These are phyloP conservation scores for Sarcodon aspratus DNA, from an alignment of 768 basidiomycete species.

Conservation along the genomic window DNA sequence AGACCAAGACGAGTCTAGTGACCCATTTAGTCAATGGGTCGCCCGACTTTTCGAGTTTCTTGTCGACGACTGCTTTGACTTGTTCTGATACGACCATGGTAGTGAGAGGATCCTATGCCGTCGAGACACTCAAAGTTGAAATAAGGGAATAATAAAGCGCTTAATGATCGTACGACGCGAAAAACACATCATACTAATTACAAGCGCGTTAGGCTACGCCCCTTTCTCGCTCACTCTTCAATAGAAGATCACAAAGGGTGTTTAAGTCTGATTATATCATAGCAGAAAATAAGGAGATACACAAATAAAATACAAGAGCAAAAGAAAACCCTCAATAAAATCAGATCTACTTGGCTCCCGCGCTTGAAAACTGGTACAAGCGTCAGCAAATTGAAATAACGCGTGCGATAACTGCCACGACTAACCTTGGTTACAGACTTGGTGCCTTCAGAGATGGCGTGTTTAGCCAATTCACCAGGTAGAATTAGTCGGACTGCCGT, in stretches of 20 bases:
- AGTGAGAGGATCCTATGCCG: too few species aligned
- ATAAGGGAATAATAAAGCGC: too few species aligned
- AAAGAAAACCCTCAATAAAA: constrained; percentile 12
- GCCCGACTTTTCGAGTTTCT: not conserved
- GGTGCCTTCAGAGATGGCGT: constrained; percentile 90
- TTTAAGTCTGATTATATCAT: not conserved
- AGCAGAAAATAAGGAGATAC: constrained; percentile 6
- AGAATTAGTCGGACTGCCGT: constrained; percentile 95
- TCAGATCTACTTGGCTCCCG: constrained; percentile 46
- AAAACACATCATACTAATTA: too few species aligned
- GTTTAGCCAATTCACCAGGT: constrained; percentile 91
- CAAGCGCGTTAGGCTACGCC: too few species aligned
- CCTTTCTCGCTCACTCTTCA: too few species aligned
- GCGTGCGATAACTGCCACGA: not conserved
- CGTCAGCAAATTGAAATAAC: not conserved
- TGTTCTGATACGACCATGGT: too few species aligned
- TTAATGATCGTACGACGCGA: too few species aligned
- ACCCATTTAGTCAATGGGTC: constrained; percentile 19
- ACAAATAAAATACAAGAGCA: constrained; percentile 15
- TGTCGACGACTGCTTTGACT: too few species aligned
- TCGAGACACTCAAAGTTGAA: too few species aligned
- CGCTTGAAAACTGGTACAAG: constrained; percentile 51
- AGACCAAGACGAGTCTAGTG: constrained; percentile 13
- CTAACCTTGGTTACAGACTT: constrained; percentile 81
- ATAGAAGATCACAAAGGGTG: not conserved